phyloP scores from a whole-genome alignment of 768 basidiomycete genomes.

The Macrocybe gigantea region DNA sequence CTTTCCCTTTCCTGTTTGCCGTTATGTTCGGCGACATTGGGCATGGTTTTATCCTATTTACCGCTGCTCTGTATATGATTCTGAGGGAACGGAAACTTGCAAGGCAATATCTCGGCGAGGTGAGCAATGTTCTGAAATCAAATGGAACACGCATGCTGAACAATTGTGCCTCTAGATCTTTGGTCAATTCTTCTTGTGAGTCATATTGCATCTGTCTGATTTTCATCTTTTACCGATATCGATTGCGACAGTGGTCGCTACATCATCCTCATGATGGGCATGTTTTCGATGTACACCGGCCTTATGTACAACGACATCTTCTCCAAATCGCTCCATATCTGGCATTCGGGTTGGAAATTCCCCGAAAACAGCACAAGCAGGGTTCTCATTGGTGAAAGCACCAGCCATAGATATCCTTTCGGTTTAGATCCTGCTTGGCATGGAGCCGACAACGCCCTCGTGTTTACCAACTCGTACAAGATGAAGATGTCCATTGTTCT shows the following conservation, averaged over 20 bases:
- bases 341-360: conserved; percentile 85
- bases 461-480: conserved; percentile 98
- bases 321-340: conserved; percentile 86
- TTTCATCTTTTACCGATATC: conserved; percentile 4
- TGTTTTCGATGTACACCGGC: conserved; percentile 94
- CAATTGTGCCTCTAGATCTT: conserved; percentile 47
- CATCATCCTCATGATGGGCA: conserved; percentile 97
- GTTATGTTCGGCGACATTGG: conserved; percentile 99
- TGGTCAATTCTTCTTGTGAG: conserved; percentile 90
- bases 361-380: conserved; percentile 40
- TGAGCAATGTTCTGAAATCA: conserved; percentile 21
- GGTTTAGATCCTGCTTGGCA: conserved; percentile 97
- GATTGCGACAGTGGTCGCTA: conserved; percentile 76
- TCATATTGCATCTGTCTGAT: conserved; percentile 12
- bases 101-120: conserved; percentile 71
- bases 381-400: conserved; percentile 40
- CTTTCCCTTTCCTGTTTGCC: conserved; percentile 97
- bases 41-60: conserved; percentile 80
- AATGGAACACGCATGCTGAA: conserved; percentile 1
- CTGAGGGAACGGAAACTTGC: conserved; percentile 75
- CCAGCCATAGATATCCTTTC: conserved; percentile 80
- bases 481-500: conserved; percentile 99
- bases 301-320: conserved; percentile 99
- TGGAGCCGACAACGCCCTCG: conserved; percentile 81
- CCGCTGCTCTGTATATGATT: conserved; percentile 81